Evolutionary conservation across 2,329 filamentous ascomycete species (phyloP), one percentile per base, ranked within the genome.

Genomic region (Arthroderma sp.): DNA sequence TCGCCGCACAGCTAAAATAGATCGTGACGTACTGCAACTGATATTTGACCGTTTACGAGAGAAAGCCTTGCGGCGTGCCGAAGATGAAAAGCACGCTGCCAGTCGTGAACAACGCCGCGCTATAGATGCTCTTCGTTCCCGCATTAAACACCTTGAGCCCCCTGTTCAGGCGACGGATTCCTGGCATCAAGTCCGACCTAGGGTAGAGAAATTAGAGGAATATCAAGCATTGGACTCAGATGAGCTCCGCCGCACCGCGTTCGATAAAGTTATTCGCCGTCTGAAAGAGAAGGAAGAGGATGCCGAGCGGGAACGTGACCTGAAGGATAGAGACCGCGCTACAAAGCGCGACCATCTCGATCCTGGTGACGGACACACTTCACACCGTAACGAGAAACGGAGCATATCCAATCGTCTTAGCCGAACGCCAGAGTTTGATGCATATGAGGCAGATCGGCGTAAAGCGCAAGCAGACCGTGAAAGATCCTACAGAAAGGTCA

Each of bases 391-490:
- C 42, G 63, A 65, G 37, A 56, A 63, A 47, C 57, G 61, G 38
- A 61, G 63, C 43, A 58, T 58, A 28, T 59, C 63, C 36, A 69
- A 69, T 52, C 73, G 85, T 55, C 77, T 78, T 55, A 93, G 85
- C 59, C 85, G 87, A 56, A 88, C 83, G 55, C 88, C 87, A n/a
- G 91, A 96, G 63, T 77, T 78, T 47, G 88, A 98, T 66, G 78
- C 85, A 15, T 98, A 98, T 63, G 91, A 96, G 65, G 91, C 88
- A 48, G 91, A 98, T 61, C 80, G 91, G 52, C 83, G 87, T 57
- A 91, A 89, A 63, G 89, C 89, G 37, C 88, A 91, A 59, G 87
- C 88, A 47, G 88, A 94, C 60, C 82, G 93, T 40, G 93, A 96
- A 67, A 83, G 88, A 52, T 88, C 93, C 55, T 93, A 94, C 66